phyloP scores from a whole-genome alignment of 2,329 filamentous ascomycete species.

The Pseudonectria foliicola region DNA sequence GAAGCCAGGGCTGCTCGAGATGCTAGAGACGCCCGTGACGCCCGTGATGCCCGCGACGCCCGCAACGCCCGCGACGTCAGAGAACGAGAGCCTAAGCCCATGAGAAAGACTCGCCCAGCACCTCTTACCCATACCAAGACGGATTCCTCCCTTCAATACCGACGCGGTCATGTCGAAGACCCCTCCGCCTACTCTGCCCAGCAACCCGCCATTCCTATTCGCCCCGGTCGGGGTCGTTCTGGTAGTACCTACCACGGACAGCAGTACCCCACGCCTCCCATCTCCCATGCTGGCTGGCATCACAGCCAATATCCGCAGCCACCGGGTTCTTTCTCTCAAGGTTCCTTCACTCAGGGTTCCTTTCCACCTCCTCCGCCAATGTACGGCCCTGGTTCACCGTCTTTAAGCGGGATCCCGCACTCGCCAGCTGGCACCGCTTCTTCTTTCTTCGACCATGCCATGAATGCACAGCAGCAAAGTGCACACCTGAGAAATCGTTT shows the following conservation, averaged over 20 bases:
- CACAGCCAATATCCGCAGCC: constrained; percentile 18
- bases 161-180: constrained; percentile 27
- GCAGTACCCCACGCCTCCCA: constrained; percentile 20
- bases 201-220: constrained; percentile 25
- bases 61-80: constrained; percentile 4
- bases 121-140: constrained; percentile 26
- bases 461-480: constrained; percentile 20
- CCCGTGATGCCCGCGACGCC: constrained; percentile 5
- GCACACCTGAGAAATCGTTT: constrained; percentile 28
- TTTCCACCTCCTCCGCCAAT: constrained; percentile 25
- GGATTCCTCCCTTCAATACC: constrained; percentile 26
- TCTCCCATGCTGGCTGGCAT: constrained; percentile 21
- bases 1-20: constrained; percentile 14
- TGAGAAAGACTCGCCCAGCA: constrained; percentile 23
- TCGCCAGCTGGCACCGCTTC: constrained; percentile 23
- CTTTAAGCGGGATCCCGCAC: constrained; percentile 19
- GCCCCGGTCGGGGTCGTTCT: constrained; percentile 28
- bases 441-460: constrained; percentile 25
- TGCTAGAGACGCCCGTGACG: constrained; percentile 11
- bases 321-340: constrained; percentile 14
- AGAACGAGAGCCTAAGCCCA: constrained; percentile 19
- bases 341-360: constrained; percentile 23
- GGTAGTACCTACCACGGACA: constrained; percentile 31
- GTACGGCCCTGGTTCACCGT: constrained; percentile 19
- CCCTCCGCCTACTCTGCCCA: constrained; percentile 30